Conservation (phyloP, 148 eudicot species). For the Cornus florida region DNA sequence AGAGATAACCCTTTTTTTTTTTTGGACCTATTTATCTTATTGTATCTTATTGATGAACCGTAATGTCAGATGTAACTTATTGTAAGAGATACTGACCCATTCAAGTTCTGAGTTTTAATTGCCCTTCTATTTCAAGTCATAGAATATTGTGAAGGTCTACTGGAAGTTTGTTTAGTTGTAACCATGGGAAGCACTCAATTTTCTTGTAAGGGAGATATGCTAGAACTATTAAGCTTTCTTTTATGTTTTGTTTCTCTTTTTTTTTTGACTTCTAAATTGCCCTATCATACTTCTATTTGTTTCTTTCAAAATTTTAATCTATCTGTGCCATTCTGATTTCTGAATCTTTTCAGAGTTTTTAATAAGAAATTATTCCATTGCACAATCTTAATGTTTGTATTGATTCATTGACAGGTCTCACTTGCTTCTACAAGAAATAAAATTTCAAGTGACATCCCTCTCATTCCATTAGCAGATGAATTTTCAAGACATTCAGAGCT, state of each 20-base stretch:
- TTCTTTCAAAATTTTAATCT: no score
- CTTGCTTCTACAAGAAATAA: conserved; percentile 43
- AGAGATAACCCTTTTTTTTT: no score
- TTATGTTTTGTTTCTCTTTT: background rate
- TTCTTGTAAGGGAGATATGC: background rate
- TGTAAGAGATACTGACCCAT: no score
- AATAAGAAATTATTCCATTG: background rate
- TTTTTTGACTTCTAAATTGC: background rate
- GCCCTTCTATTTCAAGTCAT: no score
- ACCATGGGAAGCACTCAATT: background rate
- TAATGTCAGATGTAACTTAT: no score
- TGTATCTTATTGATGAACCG: no score
- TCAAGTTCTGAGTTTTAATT: no score
- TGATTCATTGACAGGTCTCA: conserved; percentile 61
- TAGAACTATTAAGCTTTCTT: background rate
- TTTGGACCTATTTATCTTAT: no score
- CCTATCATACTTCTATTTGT: background rate
- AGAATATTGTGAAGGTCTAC: no score
- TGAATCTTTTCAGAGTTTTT: background rate
- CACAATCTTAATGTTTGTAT: background rate
- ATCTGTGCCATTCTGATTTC: no score
- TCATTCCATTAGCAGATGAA: conserved; percentile 57
- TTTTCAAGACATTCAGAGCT: conserved; percentile 50
- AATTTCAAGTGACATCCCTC: conserved; percentile 33
- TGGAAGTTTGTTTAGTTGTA: no score